Conservation (phyloP, 345 rosid species). For the Pugionium cornutum region DNA sequence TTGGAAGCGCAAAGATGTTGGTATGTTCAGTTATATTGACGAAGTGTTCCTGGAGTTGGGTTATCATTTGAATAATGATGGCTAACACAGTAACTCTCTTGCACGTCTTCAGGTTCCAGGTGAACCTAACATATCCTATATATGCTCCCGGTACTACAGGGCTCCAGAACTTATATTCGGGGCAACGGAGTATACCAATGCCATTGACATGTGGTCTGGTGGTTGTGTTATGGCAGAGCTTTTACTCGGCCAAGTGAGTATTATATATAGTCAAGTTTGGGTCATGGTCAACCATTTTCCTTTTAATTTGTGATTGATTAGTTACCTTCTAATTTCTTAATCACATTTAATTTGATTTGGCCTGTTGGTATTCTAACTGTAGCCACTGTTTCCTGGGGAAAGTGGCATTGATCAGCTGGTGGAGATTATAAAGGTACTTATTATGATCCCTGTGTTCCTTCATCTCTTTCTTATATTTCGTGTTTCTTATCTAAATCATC, state of each 20-base stretch:
- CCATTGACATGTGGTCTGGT: conserved; percentile 97
- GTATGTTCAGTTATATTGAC: conserved; percentile 47
- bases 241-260: conserved; percentile 88
- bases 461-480: not conserved
- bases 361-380: conserved; percentile 38
- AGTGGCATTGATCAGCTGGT: conserved; percentile 97
- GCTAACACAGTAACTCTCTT: conserved; percentile 6
- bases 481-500: conserved; percentile 13
- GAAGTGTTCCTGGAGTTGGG: conserved; percentile 11
- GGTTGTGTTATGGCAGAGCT: conserved; percentile 98
- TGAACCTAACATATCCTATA: conserved; percentile 96
- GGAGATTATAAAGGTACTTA: conserved; percentile 87
- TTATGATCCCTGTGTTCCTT: conserved; percentile 6
- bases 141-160: conserved; percentile 96
- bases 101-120: conserved; percentile 71
- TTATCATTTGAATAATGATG: conserved; percentile 17
- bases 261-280: not conserved
- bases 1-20: conserved; percentile 99
- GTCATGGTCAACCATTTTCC: not conserved
- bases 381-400: conserved; percentile 98
- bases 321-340: not conserved
- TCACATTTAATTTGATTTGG: conserved; percentile 9
- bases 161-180: conserved; percentile 99
- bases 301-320: not conserved
- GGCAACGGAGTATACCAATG: conserved; percentile 89